Evolutionary conservation across 2,329 filamentous ascomycete genomes (phyloP).

Genomic region (Xylariaceae sp.): DNA sequence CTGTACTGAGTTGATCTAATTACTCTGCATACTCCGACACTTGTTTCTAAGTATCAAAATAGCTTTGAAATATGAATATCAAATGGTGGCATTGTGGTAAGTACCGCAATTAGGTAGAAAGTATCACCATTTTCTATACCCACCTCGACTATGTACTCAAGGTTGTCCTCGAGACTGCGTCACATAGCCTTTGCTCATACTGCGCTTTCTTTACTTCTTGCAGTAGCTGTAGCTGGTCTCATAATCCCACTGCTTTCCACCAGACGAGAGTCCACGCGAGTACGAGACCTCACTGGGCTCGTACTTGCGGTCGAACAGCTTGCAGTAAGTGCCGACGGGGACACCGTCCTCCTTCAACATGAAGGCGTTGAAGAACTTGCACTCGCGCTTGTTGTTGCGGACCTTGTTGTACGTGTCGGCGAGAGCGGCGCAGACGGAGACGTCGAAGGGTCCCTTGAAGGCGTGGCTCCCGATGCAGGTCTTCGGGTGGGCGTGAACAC

Average conservation of each 20-base stretch:
- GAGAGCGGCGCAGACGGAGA: neutral
- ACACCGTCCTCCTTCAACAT: constrained; percentile 3
- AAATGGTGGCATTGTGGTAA: no score
- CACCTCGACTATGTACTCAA: no score
- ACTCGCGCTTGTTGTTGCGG: neutral
- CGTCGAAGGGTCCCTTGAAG: constrained; percentile 6
- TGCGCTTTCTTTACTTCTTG: neutral
- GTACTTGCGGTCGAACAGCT: constrained; percentile 1
- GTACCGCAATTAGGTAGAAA: no score
- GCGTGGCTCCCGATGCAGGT: neutral
- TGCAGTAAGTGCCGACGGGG: constrained; percentile 4
- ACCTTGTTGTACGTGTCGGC: neutral
- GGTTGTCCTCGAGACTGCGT: neutral
- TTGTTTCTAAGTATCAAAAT: no score
- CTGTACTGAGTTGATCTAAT: no score
- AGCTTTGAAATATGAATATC: no score
- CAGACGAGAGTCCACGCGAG: neutral
- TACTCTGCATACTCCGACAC: no score
- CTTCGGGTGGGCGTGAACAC: constrained; percentile 2
- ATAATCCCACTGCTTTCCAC: neutral
- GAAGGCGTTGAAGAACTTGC: constrained; percentile 6
- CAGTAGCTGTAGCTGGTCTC: constrained; percentile 1
- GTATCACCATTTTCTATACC: no score
- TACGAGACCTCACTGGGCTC: neutral
- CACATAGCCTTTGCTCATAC: neutral